phyloP scores from a whole-genome alignment of 495 filamentous ascomycete genomes.

The Talaromyces ruber region DNA sequence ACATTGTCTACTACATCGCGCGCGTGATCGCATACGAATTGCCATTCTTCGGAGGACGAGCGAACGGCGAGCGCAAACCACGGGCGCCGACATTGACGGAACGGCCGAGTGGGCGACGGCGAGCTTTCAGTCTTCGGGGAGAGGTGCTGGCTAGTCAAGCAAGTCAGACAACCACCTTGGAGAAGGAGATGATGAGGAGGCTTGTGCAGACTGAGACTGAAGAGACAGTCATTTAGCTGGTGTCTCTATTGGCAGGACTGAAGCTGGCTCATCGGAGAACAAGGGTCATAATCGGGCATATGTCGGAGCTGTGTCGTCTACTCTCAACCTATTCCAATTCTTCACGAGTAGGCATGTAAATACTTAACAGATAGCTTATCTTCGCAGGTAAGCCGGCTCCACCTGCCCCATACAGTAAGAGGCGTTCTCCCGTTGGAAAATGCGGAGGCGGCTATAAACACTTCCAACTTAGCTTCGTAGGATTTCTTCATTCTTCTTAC shows the following conservation, averaged over 20 bases:
- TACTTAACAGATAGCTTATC: background rate
- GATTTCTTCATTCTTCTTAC: background rate
- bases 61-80: conserved; percentile 51
- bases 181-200: background rate
- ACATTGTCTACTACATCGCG: conserved; percentile 56
- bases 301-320: background rate
- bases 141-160: background rate
- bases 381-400: background rate
- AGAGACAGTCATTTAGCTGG: background rate
- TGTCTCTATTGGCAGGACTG: background rate
- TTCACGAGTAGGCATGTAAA: too few species aligned
- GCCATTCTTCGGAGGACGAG: conserved; percentile 55
- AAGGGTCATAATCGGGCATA: background rate
- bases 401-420: background rate
- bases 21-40: conserved; percentile 50
- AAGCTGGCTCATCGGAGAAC: too few species aligned
- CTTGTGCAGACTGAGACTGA: background rate
- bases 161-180: background rate
- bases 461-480: background rate
- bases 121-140: conserved; percentile 38
- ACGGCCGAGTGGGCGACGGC: conserved; percentile 43
- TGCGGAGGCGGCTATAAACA: background rate
- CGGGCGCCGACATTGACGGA: conserved; percentile 57
- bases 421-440: background rate
- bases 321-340: background rate